These are phyloP conservation scores for Stemphylium lycopersici DNA, from an alignment of 2,329 filamentous ascomycete species.

Conservation along the genomic window DNA sequence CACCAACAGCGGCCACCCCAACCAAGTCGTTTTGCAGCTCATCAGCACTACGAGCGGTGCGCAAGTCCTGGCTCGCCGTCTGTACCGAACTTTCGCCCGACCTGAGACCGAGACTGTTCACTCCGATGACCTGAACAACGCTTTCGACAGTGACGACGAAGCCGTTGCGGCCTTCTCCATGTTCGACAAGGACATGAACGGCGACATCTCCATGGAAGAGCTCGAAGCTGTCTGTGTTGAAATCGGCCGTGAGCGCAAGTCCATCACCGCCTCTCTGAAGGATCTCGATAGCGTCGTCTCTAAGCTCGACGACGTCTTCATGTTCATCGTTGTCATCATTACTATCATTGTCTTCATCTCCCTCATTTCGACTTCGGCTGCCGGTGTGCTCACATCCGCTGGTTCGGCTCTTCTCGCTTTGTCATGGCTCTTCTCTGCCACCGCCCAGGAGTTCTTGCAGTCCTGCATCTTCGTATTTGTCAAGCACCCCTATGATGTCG, in stretches of 20 bases:
- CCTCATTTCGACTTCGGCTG: conserved; percentile 87
- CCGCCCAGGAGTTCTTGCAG: conserved; percentile 92
- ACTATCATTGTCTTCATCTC: conserved; percentile 86
- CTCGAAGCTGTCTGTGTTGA: conserved; percentile 92
- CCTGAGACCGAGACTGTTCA: conserved; percentile 77
- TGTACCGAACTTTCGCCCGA: conserved; percentile 85
- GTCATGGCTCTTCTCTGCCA: conserved; percentile 90
- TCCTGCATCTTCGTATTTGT: conserved; percentile 95
- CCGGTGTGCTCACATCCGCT: conserved; percentile 85
- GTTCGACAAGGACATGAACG: conserved; percentile 96
- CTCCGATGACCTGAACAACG: conserved; percentile 76
- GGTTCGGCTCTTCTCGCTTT: conserved; percentile 87
- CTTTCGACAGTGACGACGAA: conserved; percentile 83
- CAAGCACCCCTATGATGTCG: conserved; percentile 96
- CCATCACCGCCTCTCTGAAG: conserved; percentile 91
- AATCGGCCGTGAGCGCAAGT: conserved; percentile 91
- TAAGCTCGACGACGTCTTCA: conserved; percentile 86
- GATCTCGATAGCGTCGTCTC: conserved; percentile 92
- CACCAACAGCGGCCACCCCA: conserved; percentile 74
- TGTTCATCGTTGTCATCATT: conserved; percentile 83
- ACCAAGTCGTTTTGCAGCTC: conserved; percentile 82
- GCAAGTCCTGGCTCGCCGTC: conserved; percentile 82
- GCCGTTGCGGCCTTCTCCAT: conserved; percentile 87
- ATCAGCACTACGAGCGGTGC: conserved; percentile 74
- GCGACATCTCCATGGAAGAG: conserved; percentile 94